Base-by-base conservation (phyloP, 1,139 yeast species). In the Entelexis sorbosivorans region DNA sequence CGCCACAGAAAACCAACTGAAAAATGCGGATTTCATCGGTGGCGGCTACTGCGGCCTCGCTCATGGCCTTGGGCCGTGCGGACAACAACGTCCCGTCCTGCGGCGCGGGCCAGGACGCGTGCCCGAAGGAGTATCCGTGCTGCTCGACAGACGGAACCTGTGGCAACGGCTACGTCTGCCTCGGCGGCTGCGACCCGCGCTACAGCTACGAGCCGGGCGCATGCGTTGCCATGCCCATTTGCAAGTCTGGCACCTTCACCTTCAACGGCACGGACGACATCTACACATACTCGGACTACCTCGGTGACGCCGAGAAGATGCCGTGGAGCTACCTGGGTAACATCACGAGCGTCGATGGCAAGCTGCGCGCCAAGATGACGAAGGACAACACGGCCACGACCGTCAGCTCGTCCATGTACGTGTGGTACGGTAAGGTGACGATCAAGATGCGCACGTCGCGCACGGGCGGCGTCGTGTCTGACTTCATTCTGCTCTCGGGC, bases 351-450 rank as follows among this genome's bases (percentile, higher is more conserved):
- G 73, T 72, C 54, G 76, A 74, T 58, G 80, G 80, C 51, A 64
- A 72, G 31, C 64, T 75, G 55, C 68, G 83, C 39, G 60, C 88
- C 52, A 87, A 89, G 55, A 85, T 89, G 95, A 91, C 91, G 40
- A 75, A 80, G 56, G 65, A 78, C 50, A 70, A 88, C n/a, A 73
- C 78, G 48, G 96, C 96, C 66, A 77, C 95, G 10, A 91, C 87
- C 50, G 65, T 88, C 36, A 82, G 95, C 0, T 82, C 95, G 3
- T 77, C 94, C 9, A 74, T 78, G 61, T 86, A 77, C 66, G 69
- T 88, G 52, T 88, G 95, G 95, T 88, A 83, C 67, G 97, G 96
- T 52, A 83, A 81, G 63, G 75, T 86, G 36, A 69, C 79, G 39
- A 82, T 85, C 42, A 76, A 73, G 32, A 62, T 87, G 60, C 85